These are phyloP conservation scores for Phragmites australis DNA, from an alignment of 176 grass and related monocot genomes.

Conservation along the genomic window DNA sequence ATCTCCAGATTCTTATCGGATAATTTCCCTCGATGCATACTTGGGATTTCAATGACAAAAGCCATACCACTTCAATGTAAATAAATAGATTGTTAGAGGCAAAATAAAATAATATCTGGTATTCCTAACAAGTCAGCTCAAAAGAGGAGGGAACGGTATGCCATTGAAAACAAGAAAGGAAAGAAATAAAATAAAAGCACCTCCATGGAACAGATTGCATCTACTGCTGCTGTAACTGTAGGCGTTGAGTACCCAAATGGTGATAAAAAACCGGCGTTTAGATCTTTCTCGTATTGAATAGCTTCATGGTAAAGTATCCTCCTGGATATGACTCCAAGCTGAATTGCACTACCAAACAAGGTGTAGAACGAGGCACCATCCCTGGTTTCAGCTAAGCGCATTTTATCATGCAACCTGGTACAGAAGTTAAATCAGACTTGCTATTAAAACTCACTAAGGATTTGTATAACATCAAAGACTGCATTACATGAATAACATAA, in stretches of 20 bases:
- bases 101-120: conserved; percentile 20
- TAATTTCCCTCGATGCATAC: conserved; percentile 54
- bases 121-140: not conserved
- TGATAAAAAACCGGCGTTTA: conserved; percentile 97
- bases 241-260: conserved; percentile 98
- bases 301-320: conserved; percentile 84
- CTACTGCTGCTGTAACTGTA: conserved; percentile 69
- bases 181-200: conserved; percentile 45
- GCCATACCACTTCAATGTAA: conserved; percentile 81
- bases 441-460: conserved; percentile 1
- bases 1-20: conserved; percentile 78
- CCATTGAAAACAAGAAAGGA: conserved; percentile 1
- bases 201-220: conserved; percentile 88
- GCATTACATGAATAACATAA: conserved; percentile 2
- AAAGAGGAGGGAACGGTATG: not conserved
- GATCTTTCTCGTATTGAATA: conserved; percentile 89
- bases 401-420: conserved; percentile 87
- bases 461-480: conserved; percentile 16
- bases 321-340: conserved; percentile 85
- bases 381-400: conserved; percentile 67
- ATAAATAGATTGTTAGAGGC: conserved; percentile 44
- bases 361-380: conserved; percentile 75
- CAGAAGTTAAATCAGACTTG: conserved; percentile 18
- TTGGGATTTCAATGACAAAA: conserved; percentile 79
- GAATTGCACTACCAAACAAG: conserved; percentile 69